A percentile compares a stretch with the other conserved stretches of the same genome.
phyloP scores from a whole-genome alignment of 2,329 filamentous ascomycete species.

The Penicillium rolfsii region DNA sequence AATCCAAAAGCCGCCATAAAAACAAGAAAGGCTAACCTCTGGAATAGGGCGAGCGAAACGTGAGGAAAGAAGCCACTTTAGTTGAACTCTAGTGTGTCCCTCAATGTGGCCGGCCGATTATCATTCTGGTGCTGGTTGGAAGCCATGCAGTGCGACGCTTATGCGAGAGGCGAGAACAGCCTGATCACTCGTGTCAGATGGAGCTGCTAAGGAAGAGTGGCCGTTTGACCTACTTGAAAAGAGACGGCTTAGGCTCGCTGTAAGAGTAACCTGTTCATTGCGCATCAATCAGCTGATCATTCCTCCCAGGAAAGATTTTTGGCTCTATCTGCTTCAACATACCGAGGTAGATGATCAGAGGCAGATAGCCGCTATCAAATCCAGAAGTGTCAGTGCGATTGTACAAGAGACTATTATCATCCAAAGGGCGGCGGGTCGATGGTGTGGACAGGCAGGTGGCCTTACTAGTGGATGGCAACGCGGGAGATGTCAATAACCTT shows the following conservation, averaged over 20 bases:
- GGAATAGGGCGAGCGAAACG: background rate
- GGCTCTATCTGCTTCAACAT: slow-evolving; percentile 37
- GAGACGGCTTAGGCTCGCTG: slow-evolving; percentile 84
- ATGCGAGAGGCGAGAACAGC: slow-evolving; percentile 50
- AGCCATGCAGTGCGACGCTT: slow-evolving; percentile 23
- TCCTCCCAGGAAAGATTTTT: background rate
- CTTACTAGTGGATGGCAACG: slow-evolving; percentile 94
- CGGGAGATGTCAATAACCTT: slow-evolving; percentile 94
- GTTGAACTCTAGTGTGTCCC: background rate
- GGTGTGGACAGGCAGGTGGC: slow-evolving; percentile 15
- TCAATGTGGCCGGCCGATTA: background rate
- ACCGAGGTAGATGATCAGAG: slow-evolving; percentile 96
- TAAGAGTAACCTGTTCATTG: slow-evolving; percentile 76
- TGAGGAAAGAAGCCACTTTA: background rate
- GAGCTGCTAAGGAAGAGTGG: slow-evolving; percentile 27
- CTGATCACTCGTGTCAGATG: slow-evolving; percentile 30
- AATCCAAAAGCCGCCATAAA: background rate
- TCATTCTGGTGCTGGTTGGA: background rate
- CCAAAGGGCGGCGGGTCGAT: background rate
- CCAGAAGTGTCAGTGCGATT: slow-evolving; percentile 23
- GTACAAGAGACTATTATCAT: background rate
- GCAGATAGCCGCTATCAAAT: slow-evolving; percentile 79
- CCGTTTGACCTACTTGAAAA: slow-evolving; percentile 63
- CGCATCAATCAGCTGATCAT: slow-evolving; percentile 23
- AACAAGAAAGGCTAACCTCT: background rate